phyloP scores from a whole-genome alignment of 768 basidiomycete genomes.

The Podaxis mareebaensis region DNA sequence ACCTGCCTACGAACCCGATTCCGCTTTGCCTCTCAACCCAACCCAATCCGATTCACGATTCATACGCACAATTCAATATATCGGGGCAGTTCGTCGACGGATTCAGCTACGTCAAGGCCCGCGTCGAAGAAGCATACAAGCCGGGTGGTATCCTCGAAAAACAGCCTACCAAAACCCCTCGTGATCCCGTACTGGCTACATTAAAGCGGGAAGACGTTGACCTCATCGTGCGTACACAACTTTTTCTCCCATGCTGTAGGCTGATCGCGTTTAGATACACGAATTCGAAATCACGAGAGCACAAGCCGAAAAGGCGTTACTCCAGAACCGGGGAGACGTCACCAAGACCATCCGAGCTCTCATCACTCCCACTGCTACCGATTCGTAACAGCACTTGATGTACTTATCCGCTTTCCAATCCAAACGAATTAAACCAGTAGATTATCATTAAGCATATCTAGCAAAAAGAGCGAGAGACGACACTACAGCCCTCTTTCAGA shows the following conservation, averaged over 20 bases:
- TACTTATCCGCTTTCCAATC: too few species aligned
- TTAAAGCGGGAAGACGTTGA: conserved; percentile 66
- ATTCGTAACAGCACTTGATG: not conserved
- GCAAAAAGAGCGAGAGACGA: not conserved
- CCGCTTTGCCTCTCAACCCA: too few species aligned
- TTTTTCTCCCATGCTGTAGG: not conserved
- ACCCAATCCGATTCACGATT: too few species aligned
- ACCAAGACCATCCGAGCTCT: conserved; percentile 48
- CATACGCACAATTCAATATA: too few species aligned
- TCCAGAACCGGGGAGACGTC: conserved; percentile 54
- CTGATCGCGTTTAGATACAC: conserved; percentile 41
- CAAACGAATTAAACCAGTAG: too few species aligned
- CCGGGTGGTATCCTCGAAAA: too few species aligned
- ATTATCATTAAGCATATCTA: not conserved
- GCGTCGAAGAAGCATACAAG: too few species aligned
- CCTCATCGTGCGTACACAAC: conserved; percentile 48
- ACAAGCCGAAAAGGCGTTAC: conserved; percentile 60
- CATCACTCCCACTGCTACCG: conserved; percentile 23
- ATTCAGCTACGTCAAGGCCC: too few species aligned
- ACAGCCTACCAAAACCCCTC: too few species aligned
- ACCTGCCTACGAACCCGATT: too few species aligned
- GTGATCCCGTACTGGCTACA: conserved; percentile 17
- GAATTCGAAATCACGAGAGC: conserved; percentile 64
- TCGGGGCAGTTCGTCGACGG: too few species aligned
- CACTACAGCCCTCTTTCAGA: not conserved